A percentile compares a stretch with the other conserved stretches of the same genome.
phyloP scores from a whole-genome alignment of 352 stramenopile species.

The Phytophthora palmivora region DNA sequence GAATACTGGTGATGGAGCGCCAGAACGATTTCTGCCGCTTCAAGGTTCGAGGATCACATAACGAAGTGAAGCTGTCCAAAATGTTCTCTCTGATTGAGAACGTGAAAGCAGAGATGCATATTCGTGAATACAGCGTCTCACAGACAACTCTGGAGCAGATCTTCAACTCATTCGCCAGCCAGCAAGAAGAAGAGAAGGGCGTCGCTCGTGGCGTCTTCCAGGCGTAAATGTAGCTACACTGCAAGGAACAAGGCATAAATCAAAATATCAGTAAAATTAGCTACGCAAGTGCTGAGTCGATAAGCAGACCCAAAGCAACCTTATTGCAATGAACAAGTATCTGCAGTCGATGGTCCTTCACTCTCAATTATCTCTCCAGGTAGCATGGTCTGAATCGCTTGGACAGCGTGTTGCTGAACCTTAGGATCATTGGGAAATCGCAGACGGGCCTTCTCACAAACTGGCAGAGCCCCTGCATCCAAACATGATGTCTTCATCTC shows the following conservation, averaged over 20 bases:
- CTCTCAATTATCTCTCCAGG: conserved; percentile 28
- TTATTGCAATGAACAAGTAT: conserved; percentile 28
- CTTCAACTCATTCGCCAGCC: conserved; percentile 85
- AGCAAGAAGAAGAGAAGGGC: conserved; percentile 57
- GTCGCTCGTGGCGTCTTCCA: conserved; percentile 30
- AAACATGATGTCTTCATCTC: conserved; percentile 56
- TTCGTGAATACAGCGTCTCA: conserved; percentile 84
- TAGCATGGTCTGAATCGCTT: conserved; percentile 52
- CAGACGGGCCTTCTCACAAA: conserved; percentile 59
- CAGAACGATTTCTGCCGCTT: conserved; percentile 61
- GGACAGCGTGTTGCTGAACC: conserved; percentile 60
- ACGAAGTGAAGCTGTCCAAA: conserved; percentile 53
- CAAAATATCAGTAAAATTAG: conserved; percentile 19
- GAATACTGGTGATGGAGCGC: conserved; percentile 48
- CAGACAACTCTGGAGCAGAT: conserved; percentile 91
- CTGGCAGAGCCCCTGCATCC: conserved; percentile 54
- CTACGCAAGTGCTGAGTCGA: neutral
- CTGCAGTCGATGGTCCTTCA: neutral
- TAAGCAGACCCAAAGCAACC: neutral
- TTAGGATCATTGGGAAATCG: conserved; percentile 50
- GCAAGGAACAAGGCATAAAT: conserved; percentile 11
- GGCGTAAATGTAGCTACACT: conserved; percentile 6
- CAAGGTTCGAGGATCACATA: conserved; percentile 58
- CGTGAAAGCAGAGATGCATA: conserved; percentile 49
- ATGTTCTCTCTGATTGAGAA: conserved; percentile 78